phyloP scores from a whole-genome alignment of 2,329 filamentous ascomycete genomes.

The Dactylellina cionopaga region DNA sequence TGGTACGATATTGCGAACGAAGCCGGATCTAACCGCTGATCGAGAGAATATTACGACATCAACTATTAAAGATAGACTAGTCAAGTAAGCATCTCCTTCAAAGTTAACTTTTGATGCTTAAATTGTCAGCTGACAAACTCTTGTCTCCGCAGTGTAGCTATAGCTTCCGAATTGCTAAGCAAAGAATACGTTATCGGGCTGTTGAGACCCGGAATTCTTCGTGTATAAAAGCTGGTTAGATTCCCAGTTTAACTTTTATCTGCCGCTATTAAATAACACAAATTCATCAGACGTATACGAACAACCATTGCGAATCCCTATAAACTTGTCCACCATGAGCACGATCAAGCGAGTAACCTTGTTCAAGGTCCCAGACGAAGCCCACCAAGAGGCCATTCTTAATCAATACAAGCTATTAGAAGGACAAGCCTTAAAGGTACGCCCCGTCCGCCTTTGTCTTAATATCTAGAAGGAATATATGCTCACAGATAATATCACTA shows the following conservation, averaged over 20 bases:
- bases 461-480: no score
- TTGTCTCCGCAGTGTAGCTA: no score
- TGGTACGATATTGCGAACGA: no score
- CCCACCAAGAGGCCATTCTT: constrained; percentile 62
- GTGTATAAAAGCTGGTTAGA: background rate
- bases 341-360: constrained; percentile 66
- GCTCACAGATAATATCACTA: constrained; percentile 58
- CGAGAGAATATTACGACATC: background rate
- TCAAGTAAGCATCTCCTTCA: no score
- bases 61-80: background rate
- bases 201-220: no score
- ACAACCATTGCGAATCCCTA: background rate
- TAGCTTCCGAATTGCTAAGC: no score
- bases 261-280: background rate
- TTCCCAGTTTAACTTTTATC: background rate
- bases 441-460: no score
- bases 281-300: no score
- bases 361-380: constrained; percentile 66
- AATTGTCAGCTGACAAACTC: no score
- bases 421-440: constrained; percentile 63
- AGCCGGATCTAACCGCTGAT: no score
- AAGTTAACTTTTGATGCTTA: no score
- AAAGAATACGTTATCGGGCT: no score
- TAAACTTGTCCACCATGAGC: constrained; percentile 5
- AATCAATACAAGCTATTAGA: constrained; percentile 63